phyloP scores from a whole-genome alignment of 805 yeast genomes.

The Yarrowia bubula region DNA sequence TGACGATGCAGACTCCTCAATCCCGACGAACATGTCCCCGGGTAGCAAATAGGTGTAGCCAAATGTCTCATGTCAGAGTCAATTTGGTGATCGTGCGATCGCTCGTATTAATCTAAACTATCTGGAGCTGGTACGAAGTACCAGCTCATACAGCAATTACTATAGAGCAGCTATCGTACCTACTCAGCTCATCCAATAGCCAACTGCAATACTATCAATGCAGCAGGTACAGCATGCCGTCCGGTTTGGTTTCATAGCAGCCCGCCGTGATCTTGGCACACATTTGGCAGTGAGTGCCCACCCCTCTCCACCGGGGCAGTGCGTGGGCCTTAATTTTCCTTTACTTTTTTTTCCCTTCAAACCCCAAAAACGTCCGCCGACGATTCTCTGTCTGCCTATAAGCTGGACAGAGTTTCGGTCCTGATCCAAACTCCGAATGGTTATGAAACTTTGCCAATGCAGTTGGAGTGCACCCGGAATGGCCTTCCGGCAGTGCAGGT shows the following conservation, averaged over 20 bases:
- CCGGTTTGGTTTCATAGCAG: not conserved
- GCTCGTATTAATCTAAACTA: not conserved
- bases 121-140: too few relatives aligned
- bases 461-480: not conserved
- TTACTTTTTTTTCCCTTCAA: not conserved
- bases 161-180: not conserved
- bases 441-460: not conserved
- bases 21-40: not conserved
- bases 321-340: not conserved
- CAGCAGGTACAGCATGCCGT: too few relatives aligned
- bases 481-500: not conserved
- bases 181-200: too few relatives aligned
- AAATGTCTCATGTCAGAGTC: not conserved
- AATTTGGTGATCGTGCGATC: not conserved
- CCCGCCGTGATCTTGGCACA: not conserved
- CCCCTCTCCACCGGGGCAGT: constrained; percentile 6
- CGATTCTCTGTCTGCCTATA: too few relatives aligned
- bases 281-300: not conserved
- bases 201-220: too few relatives aligned
- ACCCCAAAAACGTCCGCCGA: not conserved
- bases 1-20: too few relatives aligned
- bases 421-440: not conserved
- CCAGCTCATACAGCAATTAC: not conserved
- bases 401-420: not conserved
- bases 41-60: not conserved